These are phyloP conservation scores for Debaryomycetaceae sp. DNA, from an alignment of 1,139 yeast genomes.

Conservation along the genomic window DNA sequence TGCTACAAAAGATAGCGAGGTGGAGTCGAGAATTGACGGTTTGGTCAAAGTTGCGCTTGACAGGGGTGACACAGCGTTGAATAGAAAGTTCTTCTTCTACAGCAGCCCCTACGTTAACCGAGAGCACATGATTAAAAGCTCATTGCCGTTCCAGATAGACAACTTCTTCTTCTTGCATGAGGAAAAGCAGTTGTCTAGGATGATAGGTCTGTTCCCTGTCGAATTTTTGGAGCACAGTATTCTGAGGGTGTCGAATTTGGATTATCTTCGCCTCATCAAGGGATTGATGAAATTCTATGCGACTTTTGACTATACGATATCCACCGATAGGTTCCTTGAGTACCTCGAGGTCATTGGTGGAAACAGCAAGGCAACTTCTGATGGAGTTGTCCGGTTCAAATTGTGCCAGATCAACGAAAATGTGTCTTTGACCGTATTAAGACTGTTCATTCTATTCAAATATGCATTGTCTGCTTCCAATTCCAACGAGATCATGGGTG, in stretches of 20 bases:
- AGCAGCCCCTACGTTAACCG: neutral
- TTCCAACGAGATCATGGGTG: neutral
- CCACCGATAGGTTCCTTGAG: conserved; percentile 2
- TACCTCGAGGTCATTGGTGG: conserved; percentile 6
- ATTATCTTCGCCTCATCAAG: neutral
- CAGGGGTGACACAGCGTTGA: conserved; percentile 1
- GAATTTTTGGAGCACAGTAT: conserved; percentile 3
- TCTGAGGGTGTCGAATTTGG: neutral
- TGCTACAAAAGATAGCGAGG: conserved; percentile 1
- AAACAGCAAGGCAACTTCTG: neutral
- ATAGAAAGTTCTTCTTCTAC: conserved; percentile 7
- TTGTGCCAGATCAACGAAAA: conserved; percentile 9
- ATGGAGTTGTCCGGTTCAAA: conserved; percentile 7
- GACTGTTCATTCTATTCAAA: conserved; percentile 10
- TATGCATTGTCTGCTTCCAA: conserved; percentile 1
- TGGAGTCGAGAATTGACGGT: conserved; percentile 2
- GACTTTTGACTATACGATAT: neutral
- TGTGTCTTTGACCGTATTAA: conserved; percentile 7
- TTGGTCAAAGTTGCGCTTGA: conserved; percentile 1
- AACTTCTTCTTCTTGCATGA: conserved; percentile 3
- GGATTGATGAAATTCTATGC: neutral
- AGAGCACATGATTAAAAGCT: neutral
- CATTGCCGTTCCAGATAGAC: neutral
- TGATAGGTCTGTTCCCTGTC: neutral
- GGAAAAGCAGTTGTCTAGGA: neutral